phyloP scores from a whole-genome alignment of 2,329 filamentous ascomycete genomes.

The Xylariales sp. region DNA sequence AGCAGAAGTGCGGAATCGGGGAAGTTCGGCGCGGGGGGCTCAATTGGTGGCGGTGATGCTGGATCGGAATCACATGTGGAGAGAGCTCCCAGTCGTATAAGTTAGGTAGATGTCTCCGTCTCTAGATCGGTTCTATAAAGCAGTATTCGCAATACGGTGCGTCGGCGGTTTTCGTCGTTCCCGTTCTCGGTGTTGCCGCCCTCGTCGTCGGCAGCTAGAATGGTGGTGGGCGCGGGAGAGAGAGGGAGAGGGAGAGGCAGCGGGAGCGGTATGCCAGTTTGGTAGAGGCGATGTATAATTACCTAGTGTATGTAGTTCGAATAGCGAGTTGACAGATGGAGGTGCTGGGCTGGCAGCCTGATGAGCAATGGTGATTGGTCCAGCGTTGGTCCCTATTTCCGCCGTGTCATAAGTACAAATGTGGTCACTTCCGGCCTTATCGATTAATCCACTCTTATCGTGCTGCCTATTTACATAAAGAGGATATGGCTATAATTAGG shows the following conservation, averaged over 20 bases:
- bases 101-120: neutral
- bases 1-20: neutral
- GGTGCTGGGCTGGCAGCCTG: constrained; percentile 28
- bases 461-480: constrained; percentile 9
- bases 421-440: constrained; percentile 37
- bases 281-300: constrained; percentile 20
- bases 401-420: constrained; percentile 23
- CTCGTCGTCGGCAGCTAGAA: constrained; percentile 15
- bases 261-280: constrained; percentile 10
- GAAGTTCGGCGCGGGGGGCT: constrained; percentile 2
- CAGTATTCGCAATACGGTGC: neutral
- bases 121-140: neutral
- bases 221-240: constrained; percentile 3
- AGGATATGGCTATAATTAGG: neutral
- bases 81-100: constrained; percentile 23
- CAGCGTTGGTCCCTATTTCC: constrained; percentile 17
- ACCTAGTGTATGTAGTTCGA: constrained; percentile 8
- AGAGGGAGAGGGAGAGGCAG: neutral
- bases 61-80: constrained; percentile 29
- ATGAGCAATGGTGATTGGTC: constrained; percentile 25
- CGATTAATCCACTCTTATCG: constrained; percentile 19
- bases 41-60: constrained; percentile 27
- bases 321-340: constrained; percentile 36
- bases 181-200: neutral
- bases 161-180: neutral